Evolutionary conservation across 2,329 filamentous ascomycete species (phyloP), one percentile per base, ranked within the genome.

Genomic region (Cylindrodendrum hubeiense): DNA sequence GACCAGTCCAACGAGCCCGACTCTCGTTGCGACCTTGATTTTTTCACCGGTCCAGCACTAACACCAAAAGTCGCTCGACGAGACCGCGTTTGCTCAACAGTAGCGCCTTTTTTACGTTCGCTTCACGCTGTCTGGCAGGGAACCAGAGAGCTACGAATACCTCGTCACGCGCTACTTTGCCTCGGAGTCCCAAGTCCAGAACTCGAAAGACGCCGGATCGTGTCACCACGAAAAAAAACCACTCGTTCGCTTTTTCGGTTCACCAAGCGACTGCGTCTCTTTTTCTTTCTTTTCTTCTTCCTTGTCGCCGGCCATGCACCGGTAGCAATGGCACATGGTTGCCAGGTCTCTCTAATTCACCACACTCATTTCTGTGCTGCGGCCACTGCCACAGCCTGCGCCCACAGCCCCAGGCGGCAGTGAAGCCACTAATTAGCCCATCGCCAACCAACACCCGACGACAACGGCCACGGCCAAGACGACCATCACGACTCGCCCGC

Each of bases 311-410:
- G 70, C 69, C 49, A 65, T 70, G 67, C 65, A 57, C 64, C 61
- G 57, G 67, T 64, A 73, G 72, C 69, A 49, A 74, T 74, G 72
- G 71, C 72, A 66, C 66, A 74, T 72, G 65, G 65, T 65, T 65
- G 34, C 34, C 17, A 64, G 51, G 63, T 56, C 56, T 65, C 57
- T 63, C 57, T 56, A 44, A 59, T 63, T 62, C 52, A 52, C 43
- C 43, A 62, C 47, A 59, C 54, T 46, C 21, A 30, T 52, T 64
- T 50, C 65, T 30, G 28, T 12, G 34, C 28, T 15, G 52, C 58
- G 33, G 44, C 57, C 59, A 63, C 69, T 69, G 71, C 71, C 57
- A 50, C 67, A 37, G 41, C 62, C 56, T 62, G 69, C 58, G 65
- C 67, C 53, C 39, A 52, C 60, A 65, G 68, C 65, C 61, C 51